These are phyloP conservation scores for Suillus variegatus DNA, from an alignment of 768 basidiomycete species.

Conservation along the genomic window DNA sequence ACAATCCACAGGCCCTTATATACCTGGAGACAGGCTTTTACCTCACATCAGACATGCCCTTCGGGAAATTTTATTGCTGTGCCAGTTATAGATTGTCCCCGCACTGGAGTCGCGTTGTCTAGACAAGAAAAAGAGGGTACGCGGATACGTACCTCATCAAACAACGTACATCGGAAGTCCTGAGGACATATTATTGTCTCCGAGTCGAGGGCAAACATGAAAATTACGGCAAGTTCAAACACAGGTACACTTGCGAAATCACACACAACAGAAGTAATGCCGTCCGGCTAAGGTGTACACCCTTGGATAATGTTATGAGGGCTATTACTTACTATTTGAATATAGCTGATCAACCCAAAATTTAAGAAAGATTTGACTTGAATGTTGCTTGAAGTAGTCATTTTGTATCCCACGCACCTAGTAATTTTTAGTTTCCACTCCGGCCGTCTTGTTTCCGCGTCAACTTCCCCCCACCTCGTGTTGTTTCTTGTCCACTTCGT, in stretches of 20 bases:
- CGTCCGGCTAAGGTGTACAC: not conserved
- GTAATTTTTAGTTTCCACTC: not conserved
- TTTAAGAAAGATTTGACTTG: not conserved
- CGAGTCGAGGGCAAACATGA: slow-evolving; percentile 16
- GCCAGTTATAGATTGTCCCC: slow-evolving; percentile 21
- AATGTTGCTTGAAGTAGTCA: not conserved
- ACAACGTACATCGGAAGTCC: slow-evolving; percentile 15
- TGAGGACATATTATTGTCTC: slow-evolving; percentile 21
- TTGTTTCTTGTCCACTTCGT: not conserved
- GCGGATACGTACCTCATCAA: slow-evolving; percentile 10
- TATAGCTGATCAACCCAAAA: not conserved
- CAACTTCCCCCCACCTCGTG: slow-evolving; percentile 7
- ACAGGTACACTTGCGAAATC: slow-evolving; percentile 16
- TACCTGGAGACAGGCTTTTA: slow-evolving; percentile 26
- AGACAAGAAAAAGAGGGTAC: slow-evolving; percentile 23
- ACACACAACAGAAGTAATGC: slow-evolving; percentile 5
- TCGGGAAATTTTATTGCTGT: slow-evolving; percentile 25
- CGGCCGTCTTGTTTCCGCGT: not conserved
- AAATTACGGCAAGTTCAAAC: slow-evolving; percentile 15
- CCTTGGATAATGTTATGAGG: not conserved
- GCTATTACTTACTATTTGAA: not conserved
- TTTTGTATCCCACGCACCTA: slow-evolving; percentile 2
- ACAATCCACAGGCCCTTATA: slow-evolving; percentile 23
- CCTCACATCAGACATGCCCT: slow-evolving; percentile 25
- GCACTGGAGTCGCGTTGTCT: slow-evolving; percentile 31